Percentiles rank a stretch among this genome's conserved stretches.
phyloP scores from a whole-genome alignment of 495 filamentous ascomycete species.

The Aspergillus bridgeri region DNA sequence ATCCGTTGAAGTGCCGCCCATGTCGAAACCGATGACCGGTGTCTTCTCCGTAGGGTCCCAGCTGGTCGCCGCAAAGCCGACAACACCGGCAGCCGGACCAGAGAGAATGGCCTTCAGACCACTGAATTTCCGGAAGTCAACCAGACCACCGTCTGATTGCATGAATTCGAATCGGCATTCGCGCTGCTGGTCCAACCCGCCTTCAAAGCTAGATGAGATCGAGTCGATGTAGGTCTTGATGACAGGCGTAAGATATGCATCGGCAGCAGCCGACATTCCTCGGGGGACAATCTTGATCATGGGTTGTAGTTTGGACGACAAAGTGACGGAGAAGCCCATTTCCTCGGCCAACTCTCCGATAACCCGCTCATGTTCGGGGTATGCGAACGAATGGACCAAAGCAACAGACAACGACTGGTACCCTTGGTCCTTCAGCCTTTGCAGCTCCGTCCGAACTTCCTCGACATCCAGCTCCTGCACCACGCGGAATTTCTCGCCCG shows the following conservation, averaged over 20 bases:
- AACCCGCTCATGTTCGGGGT: constrained; percentile 49
- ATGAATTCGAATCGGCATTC: constrained; percentile 51
- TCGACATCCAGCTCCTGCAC: constrained; percentile 39
- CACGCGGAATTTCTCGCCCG: constrained; percentile 50
- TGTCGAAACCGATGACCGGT: constrained; percentile 95
- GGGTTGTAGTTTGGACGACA: constrained; percentile 66
- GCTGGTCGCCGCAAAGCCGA: constrained; percentile 91
- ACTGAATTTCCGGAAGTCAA: constrained; percentile 54
- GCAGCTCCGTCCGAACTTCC: constrained; percentile 40
- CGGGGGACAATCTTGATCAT: constrained; percentile 78
- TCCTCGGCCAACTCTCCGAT: constrained; percentile 48
- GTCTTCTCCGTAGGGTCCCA: constrained; percentile 83
- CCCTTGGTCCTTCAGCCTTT: constrained; percentile 41
- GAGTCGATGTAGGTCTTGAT: constrained; percentile 95
- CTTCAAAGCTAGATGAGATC: constrained; percentile 65
- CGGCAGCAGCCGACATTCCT: constrained; percentile 88
- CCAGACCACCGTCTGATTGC: constrained; percentile 55
- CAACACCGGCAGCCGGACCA: constrained; percentile 66
- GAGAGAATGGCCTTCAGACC: constrained; percentile 58
- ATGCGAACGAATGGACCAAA: constrained; percentile 53
- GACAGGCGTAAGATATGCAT: constrained; percentile 93
- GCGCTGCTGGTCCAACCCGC: constrained; percentile 47
- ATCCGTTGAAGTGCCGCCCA: constrained; percentile 94
- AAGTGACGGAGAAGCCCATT: constrained; percentile 56
- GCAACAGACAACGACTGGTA: constrained; percentile 52